Evolutionary conservation across 139 green algal species (phyloP).

Genomic region (Coelastrella sp.): DNA sequence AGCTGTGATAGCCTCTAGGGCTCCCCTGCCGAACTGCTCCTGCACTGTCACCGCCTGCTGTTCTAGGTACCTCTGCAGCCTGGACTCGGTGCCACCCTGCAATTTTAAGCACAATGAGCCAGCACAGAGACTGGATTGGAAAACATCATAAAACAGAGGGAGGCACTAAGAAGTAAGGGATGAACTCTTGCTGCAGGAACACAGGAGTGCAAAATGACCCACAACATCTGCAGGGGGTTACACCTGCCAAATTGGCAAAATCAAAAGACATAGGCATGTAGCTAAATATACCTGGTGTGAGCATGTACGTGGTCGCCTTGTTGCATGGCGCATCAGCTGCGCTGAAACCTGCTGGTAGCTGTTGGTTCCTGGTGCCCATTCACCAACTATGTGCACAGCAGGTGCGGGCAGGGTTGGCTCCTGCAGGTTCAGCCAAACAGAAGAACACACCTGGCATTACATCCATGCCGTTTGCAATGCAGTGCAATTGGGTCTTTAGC

Average conservation of each 20-base stretch:
- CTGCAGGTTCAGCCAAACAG: no score
- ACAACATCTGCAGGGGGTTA: not conserved
- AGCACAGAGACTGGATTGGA: not conserved
- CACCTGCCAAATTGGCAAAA: not conserved
- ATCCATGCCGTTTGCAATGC: no score
- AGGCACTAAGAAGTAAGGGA: not conserved
- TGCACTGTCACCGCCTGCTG: not conserved
- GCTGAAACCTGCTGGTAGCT: not conserved
- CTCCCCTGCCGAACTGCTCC: not conserved
- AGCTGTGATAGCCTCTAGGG: not conserved
- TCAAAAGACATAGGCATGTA: not conserved
- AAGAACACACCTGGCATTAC: no score
- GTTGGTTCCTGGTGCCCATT: no score
- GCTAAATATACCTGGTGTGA: not conserved
- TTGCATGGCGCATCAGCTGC: not conserved
- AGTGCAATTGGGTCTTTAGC: no score
- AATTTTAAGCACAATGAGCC: not conserved
- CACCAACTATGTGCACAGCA: not conserved
- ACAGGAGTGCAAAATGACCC: not conserved
- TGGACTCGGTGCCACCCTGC: not conserved
- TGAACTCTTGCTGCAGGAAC: not conserved
- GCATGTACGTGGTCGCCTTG: not conserved
- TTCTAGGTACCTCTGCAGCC: slow-evolving; percentile 24
- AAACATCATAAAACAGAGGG: not conserved
- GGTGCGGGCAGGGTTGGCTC: no score